Evolutionary conservation across 352 stramenopile genomes (phyloP).

Genomic region (Thalassiosira mediterranea): DNA sequence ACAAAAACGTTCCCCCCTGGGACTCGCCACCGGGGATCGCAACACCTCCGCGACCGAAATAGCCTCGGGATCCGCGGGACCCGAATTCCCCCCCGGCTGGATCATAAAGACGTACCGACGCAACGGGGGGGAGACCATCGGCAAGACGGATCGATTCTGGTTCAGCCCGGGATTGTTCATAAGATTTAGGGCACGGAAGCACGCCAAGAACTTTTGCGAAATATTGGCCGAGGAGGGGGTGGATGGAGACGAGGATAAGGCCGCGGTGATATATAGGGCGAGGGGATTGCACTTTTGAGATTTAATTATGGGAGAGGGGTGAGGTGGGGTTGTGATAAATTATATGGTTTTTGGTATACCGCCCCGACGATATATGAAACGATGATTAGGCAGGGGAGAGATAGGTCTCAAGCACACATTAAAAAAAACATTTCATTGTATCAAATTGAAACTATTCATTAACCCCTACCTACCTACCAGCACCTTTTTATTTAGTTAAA

Average conservation of each 20-base stretch:
- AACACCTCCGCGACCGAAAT: constrained; percentile 57
- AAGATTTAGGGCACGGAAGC: constrained; percentile 54
- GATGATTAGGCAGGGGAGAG: no score
- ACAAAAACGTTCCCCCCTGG: constrained; percentile 22
- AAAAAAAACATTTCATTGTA: no score
- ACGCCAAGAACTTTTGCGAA: constrained; percentile 49
- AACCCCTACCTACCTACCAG: no score
- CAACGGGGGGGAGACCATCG: constrained; percentile 48
- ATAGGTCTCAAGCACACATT: no score
- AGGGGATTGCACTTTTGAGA: constrained; percentile 58
- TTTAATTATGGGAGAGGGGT: no score
- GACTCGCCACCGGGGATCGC: constrained; percentile 45
- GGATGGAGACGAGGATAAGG: constrained; percentile 52
- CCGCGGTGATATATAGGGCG: constrained; percentile 38
- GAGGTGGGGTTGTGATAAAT: no score
- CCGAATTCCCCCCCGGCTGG: constrained; percentile 56
- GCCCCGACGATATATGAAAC: no score
- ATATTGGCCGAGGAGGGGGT: constrained; percentile 43
- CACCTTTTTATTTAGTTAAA: no score
- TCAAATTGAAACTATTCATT: no score
- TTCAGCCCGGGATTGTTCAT: constrained; percentile 51
- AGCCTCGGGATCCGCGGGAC: constrained; percentile 32
- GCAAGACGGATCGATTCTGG: constrained; percentile 61
- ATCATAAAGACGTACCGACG: constrained; percentile 55
- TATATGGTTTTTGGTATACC: no score